A percentile compares a stretch with the other conserved stretches of the same genome.
Evolutionary conservation across 306 rosid species (phyloP).

Genomic region (Biancaea sappan): DNA sequence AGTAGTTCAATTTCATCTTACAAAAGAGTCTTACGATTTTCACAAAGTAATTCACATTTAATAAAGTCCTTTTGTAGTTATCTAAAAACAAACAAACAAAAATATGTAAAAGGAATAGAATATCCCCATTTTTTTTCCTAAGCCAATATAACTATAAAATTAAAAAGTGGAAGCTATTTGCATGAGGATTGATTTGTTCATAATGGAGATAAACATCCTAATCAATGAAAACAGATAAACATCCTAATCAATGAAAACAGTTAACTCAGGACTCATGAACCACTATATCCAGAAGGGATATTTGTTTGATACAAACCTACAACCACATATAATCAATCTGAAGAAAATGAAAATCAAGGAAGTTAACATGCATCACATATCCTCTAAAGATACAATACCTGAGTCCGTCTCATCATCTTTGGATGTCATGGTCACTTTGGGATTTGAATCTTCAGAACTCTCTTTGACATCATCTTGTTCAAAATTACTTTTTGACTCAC

Average conservation of each 20-base stretch:
- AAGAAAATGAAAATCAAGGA: conserved; percentile 21
- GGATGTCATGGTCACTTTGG: conserved; percentile 46
- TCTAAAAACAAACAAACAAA: neutral
- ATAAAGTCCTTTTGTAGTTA: neutral
- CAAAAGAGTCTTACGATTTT: neutral
- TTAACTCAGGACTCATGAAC: conserved; percentile 8
- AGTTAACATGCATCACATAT: conserved; percentile 14
- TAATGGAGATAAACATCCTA: neutral
- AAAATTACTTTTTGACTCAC: conserved; percentile 45
- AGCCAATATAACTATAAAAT: conserved; percentile 7
- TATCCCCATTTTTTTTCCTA: neutral
- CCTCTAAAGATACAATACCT: conserved; percentile 50
- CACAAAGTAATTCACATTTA: neutral
- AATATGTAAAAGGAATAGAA: neutral
- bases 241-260: neutral
- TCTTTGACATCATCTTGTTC: conserved; percentile 57
- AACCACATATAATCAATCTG: conserved; percentile 20
- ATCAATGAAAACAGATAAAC: neutral
- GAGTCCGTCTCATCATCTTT: conserved; percentile 56
- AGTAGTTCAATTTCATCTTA: conserved; percentile 17
- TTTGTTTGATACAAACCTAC: neutral
- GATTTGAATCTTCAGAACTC: conserved; percentile 61
- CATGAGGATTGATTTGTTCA: neutral
- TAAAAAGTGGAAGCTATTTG: neutral
- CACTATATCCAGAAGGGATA: conserved; percentile 8